Evolutionary conservation across 495 filamentous ascomycete genomes (phyloP).

Genomic region (Tuber melanosporum): DNA sequence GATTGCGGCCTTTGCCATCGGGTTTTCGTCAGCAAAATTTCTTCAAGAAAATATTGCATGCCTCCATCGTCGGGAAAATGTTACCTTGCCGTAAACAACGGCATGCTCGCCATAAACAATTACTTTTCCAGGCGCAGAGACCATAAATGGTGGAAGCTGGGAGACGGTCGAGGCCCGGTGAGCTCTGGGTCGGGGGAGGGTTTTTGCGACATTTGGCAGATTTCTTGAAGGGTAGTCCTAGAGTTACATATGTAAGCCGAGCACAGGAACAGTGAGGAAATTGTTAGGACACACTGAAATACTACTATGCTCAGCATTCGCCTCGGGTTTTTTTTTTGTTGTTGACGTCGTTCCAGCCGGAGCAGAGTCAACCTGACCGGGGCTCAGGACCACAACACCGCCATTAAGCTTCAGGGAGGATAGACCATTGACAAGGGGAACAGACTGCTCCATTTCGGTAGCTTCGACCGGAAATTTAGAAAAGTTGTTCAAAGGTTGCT

Average conservation of each 20-base stretch:
- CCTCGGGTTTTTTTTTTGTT: neutral
- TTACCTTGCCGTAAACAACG: constrained; percentile 85
- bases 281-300: neutral
- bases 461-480: neutral
- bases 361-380: constrained; percentile 9
- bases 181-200: constrained; percentile 30
- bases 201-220: neutral
- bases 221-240: neutral
- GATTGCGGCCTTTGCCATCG: constrained; percentile 61
- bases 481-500: neutral
- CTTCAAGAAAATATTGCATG: constrained; percentile 6
- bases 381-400: constrained; percentile 18
- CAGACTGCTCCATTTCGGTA: neutral
- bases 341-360: constrained; percentile 1
- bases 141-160: constrained; percentile 82
- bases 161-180: constrained; percentile 35
- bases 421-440: neutral
- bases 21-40: constrained; percentile 18
- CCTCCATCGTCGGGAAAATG: constrained; percentile 1
- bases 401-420: constrained; percentile 17
- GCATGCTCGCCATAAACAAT: constrained; percentile 97
- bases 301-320: neutral
- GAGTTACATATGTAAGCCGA: neutral
- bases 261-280: neutral
- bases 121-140: constrained; percentile 93